Evolutionary conservation across 768 basidiomycete species (phyloP), one percentile per base, ranked within the genome.

Genomic region (Pulveroboletus sp.): DNA sequence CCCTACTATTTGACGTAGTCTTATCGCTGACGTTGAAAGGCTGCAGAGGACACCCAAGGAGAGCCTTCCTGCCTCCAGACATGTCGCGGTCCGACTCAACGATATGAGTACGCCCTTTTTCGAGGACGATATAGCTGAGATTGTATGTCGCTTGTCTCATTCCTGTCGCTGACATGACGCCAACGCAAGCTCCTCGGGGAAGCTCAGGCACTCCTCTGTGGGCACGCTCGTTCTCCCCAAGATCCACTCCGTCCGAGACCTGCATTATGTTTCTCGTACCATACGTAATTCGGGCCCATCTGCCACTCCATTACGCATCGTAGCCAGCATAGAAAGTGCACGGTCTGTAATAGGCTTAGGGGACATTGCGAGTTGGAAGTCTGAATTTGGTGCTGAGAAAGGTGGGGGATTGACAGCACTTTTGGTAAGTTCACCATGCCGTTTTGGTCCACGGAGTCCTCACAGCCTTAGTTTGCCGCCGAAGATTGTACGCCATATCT

Each of bases 321-420:
- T 97, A 5, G 84, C 89, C 0, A 91, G 89, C 60, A 82, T 95
- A 35, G 93, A 97, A 66, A 94, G 88, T 58, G 92, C 93, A 2
- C 73, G 71, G 43, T 82, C 80, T 3, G 71, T 91, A 45, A 76
- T 81, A 65, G 81, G 82, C 59, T 61, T 94, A 1, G 75, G 80
- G 2, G 72, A 75, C 5, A 94, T 95, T 52, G 90, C 87, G 0
- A 63, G 67, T 7, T 91, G 89, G 85, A 78, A 73, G 46, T 81
- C 77, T 2, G 67, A 71, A 39, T 68, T 75, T 48, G 71, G 71
- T 17, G 48, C 66, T 14, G 63, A 66, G 35, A 62, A 60, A 7
- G 85, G 84, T 16, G 82, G 85, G 12, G 59, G 63, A 25, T 59
- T 94, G 43, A 75, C 69, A 41, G 86, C 84, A 8, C 70, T 94